Percentiles rank a stretch among this genome's conserved stretches.
Evolutionary conservation across 345 rosid genomes (phyloP).

Genomic region (Alliaria petiolata): DNA sequence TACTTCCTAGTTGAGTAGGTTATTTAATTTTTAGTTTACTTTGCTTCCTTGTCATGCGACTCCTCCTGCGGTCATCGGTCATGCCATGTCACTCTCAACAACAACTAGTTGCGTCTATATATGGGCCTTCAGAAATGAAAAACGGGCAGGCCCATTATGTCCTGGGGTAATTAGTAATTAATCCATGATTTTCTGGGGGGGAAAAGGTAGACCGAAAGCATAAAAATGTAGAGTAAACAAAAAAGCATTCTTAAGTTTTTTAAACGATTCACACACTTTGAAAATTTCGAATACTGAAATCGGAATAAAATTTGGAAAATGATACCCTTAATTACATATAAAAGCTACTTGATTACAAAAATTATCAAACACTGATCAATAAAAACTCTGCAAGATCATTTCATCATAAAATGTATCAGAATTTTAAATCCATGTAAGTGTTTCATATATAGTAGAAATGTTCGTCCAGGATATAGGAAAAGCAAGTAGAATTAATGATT

Average conservation of each 20-base stretch:
- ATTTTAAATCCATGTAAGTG: not conserved
- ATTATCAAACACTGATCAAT: not conserved
- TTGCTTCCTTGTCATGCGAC: not conserved
- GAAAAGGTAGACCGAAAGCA: not conserved
- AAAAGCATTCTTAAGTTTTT: not conserved
- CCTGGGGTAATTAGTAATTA: not conserved
- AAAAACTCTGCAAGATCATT: not conserved
- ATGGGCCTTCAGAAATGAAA: slow-evolving; percentile 4
- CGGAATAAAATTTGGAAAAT: not conserved
- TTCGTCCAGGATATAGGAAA: not conserved
- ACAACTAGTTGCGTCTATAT: not conserved
- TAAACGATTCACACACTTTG: not conserved
- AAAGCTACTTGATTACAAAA: not conserved
- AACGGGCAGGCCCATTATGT: not conserved
- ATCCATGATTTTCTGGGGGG: not conserved
- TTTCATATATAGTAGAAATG: not conserved
- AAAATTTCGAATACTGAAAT: not conserved
- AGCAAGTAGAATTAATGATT: slow-evolving; percentile 26
- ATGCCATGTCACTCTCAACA: slow-evolving; percentile 10
- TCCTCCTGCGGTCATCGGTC: too few relatives aligned
- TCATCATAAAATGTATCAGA: not conserved
- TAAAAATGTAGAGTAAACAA: not conserved
- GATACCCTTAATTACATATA: not conserved
- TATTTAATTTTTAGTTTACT: not conserved
- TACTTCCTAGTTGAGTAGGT: slow-evolving; percentile 17